Conservation (phyloP, 2,329 filamentous ascomycete species). For the Rhinocladiella mackenziei region DNA sequence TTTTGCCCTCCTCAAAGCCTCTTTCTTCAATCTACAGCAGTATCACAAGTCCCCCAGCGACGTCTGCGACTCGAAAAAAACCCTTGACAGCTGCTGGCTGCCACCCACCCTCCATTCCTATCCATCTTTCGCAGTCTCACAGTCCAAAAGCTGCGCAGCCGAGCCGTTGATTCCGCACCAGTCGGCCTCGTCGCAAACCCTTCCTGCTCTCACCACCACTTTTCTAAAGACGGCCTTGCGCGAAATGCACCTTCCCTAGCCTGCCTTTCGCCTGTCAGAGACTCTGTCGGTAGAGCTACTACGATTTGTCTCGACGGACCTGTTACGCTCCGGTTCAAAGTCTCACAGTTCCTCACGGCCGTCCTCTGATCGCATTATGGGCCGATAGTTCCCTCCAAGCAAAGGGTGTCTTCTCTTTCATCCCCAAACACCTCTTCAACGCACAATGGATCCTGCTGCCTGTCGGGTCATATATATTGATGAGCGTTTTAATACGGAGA, state of each 20-base stretch:
- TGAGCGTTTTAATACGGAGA: conserved; percentile 42
- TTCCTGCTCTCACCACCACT: conserved; percentile 1
- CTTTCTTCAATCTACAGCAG: not conserved
- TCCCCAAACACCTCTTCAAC: conserved; percentile 2
- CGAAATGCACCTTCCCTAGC: conserved; percentile 16
- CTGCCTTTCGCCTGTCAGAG: not conserved
- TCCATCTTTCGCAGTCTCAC: conserved; percentile 8
- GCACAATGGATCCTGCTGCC: conserved; percentile 41
- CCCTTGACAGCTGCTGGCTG: conserved; percentile 23
- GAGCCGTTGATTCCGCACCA: conserved; percentile 6
- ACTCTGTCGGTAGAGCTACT: conserved; percentile 2
- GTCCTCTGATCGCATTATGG: conserved; percentile 21
- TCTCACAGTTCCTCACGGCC: conserved; percentile 12
- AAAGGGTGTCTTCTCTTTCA: conserved; percentile 12
- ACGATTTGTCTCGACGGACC: conserved; percentile 7
- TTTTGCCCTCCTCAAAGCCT: not conserved
- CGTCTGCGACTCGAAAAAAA: conserved; percentile 24
- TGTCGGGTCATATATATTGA: conserved; percentile 47
- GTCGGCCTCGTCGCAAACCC: too few relatives aligned
- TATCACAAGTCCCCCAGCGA: not conserved
- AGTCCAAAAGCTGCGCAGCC: conserved; percentile 6
- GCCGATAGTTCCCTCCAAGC: conserved; percentile 13
- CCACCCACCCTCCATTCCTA: conserved; percentile 6
- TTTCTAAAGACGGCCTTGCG: conserved; percentile 1
- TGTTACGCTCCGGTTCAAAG: not conserved